A percentile compares a stretch with the other conserved stretches of the same genome.
phyloP scores from a whole-genome alignment of 2,329 filamentous ascomycete species.

The Ceratocystis lukuohia region DNA sequence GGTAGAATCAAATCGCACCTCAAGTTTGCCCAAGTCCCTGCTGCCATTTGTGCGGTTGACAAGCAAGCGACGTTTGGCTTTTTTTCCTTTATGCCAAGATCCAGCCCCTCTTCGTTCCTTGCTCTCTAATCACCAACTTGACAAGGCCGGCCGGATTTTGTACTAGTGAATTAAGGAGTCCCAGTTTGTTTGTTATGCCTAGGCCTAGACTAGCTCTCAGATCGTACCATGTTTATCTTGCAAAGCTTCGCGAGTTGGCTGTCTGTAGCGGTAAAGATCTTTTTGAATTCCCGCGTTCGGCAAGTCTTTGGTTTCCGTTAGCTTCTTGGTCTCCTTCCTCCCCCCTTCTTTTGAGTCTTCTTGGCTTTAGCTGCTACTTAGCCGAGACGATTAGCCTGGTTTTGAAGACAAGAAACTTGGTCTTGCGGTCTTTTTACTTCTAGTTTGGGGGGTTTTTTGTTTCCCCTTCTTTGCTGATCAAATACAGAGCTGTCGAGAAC shows the following conservation, averaged over 20 bases:
- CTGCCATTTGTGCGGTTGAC: neutral
- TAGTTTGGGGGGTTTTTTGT: neutral
- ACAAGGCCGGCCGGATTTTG: neutral
- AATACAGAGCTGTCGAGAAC: neutral
- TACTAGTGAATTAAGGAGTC: too few species aligned
- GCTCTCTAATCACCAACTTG: neutral
- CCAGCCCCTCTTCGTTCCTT: neutral
- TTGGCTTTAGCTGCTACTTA: neutral
- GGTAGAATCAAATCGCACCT: neutral
- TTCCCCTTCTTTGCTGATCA: neutral
- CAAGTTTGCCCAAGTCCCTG: neutral
- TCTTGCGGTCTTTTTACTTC: neutral
- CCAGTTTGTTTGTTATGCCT: too few species aligned
- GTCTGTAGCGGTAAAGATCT: too few species aligned
- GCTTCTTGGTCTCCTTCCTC: neutral
- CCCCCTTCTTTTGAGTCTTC: neutral
- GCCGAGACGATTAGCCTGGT: neutral
- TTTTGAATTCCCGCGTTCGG: neutral
- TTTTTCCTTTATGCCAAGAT: neutral
- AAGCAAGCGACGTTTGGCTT: neutral
- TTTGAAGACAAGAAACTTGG: neutral
- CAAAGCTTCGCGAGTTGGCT: too few species aligned
- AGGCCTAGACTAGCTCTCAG: too few species aligned
- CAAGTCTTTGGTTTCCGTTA: constrained; percentile 1
- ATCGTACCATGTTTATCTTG: too few species aligned